Evolutionary conservation across 805 yeast species (phyloP).

Genomic region (Pichia rugopelliculosa): DNA sequence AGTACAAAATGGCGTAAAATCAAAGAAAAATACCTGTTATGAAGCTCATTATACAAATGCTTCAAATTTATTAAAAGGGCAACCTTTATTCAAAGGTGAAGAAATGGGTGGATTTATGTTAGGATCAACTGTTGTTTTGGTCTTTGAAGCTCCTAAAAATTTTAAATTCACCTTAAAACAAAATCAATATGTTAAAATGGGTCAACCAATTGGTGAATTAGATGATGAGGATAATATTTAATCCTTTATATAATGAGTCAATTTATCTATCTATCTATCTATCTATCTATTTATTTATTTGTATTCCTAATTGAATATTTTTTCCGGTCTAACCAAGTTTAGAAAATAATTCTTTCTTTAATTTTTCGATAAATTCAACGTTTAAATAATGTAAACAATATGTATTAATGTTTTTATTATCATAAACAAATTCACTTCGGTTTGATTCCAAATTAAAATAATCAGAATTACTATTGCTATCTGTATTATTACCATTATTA

Average conservation of each 20-base stretch:
- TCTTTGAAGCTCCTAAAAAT: constrained; percentile 87
- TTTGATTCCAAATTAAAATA: neutral
- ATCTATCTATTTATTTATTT: neutral
- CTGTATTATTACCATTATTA: neutral
- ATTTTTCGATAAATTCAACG: constrained; percentile 43
- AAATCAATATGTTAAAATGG: constrained; percentile 81
- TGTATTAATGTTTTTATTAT: neutral
- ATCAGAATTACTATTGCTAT: neutral
- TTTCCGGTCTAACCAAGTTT: neutral
- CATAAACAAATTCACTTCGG: neutral
- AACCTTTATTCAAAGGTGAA: constrained; percentile 83
- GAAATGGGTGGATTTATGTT: constrained; percentile 96
- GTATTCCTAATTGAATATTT: neutral
- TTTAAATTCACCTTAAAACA: constrained; percentile 62
- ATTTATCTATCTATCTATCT: too few species aligned
- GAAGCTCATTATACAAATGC: constrained; percentile 90
- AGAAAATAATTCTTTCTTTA: constrained; percentile 40
- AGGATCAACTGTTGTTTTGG: constrained; percentile 94
- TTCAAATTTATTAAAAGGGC: constrained; percentile 69
- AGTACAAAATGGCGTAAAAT: constrained; percentile 46
- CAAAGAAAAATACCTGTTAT: constrained; percentile 73
- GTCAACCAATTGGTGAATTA: constrained; percentile 60
- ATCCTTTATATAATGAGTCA: neutral
- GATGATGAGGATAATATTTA: neutral
- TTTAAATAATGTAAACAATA: constrained; percentile 38